Evolutionary conservation across 202 grass and related monocot genomes (phyloP), one percentile per base, ranked within the genome.

Genomic region (Setaria italica): DNA sequence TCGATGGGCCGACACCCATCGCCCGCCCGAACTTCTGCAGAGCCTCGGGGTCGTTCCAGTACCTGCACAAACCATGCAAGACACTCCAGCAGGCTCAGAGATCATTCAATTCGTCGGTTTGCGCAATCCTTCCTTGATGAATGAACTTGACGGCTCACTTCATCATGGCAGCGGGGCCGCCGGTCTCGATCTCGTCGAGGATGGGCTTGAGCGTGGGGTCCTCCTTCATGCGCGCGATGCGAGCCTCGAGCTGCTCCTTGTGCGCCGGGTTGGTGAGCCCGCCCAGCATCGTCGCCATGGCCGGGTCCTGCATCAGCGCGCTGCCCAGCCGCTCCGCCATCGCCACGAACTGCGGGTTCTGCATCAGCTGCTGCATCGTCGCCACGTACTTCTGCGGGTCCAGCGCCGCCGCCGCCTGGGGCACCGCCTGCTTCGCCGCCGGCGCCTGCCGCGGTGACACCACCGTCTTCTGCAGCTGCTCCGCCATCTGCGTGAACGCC

Each of bases 261-360:
- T 96, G 88, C 4, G 88, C 68, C 48, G 97, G 93, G 62, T 91
- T 90, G 39, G 88, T 90, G 43, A 99, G 91, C 49, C 85, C 91
- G 19, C 94, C 97, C 19, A 99, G 85, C 84, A 96, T 87, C 63
- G 41, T 46, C 55, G 97, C 87, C 93, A 99, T 87, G 75, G 68
- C 85, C 14, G 97, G 97, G 83, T 99, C 97, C 90, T 99, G 93
- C 93, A 99, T 96, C 25, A 99, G 90, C 82, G 97, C 97, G 86
- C 70, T 92, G 79, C 94, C 97, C 6, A 99, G 86, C 0, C 84
- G 91, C 82, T 99, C 94, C 41, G 97, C 97, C 93, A 99, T 99
- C 49, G 85, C 85, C 53, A 94, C 85, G 72, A 99, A 99, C 82
- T 99, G 91, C 59, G 90, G 90, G 90, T 99, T 96, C 80, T 99